Percentiles rank a stretch among this genome's conserved stretches.
Evolutionary conservation across 2,329 filamentous ascomycete species (phyloP).

Genomic region (Cordyceps tenuipes): DNA sequence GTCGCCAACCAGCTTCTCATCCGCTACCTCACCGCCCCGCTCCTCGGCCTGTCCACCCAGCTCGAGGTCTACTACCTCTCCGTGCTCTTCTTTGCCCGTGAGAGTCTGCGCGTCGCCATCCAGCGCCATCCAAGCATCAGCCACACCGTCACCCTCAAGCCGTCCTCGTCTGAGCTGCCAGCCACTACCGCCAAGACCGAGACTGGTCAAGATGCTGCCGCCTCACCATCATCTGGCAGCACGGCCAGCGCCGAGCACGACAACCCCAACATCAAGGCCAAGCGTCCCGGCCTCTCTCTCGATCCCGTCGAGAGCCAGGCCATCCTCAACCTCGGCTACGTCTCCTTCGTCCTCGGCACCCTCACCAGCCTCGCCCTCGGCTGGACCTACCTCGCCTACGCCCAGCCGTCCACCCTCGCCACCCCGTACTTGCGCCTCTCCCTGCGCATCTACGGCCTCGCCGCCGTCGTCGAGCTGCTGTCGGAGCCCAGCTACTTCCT

Average conservation of each 20-base stretch:
- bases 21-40: constrained; percentile 74
- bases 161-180: neutral
- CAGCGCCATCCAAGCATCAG: constrained; percentile 55
- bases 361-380: constrained; percentile 57
- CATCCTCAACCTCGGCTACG: constrained; percentile 80
- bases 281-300: neutral
- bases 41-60: constrained; percentile 80
- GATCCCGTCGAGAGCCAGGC: constrained; percentile 50
- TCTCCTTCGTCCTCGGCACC: constrained; percentile 63
- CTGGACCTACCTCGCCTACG: constrained; percentile 54
- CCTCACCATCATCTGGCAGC: neutral
- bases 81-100: constrained; percentile 88
- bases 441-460: constrained; percentile 46
- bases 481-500: constrained; percentile 86
- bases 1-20: constrained; percentile 84
- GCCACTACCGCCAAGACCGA: neutral
- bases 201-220: neutral
- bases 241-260: neutral
- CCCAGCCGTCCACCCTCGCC: constrained; percentile 36
- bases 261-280: neutral
- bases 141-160: neutral
- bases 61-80: constrained; percentile 89
- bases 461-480: constrained; percentile 63
- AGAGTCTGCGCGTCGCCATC: constrained; percentile 83
- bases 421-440: constrained; percentile 55